Evolutionary conservation across 371 early-diverging fungal genomes (phyloP), one percentile per base, ranked within the genome.

Genomic region (Dichotomocladium elegans): DNA sequence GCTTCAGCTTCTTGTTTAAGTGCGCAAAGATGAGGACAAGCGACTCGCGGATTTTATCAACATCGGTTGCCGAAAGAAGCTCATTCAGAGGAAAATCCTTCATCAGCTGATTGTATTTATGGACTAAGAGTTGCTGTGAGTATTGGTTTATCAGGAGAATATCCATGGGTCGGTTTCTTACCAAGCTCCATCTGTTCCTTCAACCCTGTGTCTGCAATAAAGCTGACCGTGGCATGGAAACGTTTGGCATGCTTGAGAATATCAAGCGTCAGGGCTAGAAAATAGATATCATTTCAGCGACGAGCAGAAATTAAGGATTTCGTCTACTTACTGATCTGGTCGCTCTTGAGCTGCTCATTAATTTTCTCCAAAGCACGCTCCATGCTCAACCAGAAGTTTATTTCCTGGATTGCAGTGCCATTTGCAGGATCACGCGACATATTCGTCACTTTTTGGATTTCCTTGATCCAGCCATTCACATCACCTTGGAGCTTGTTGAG

Each of bases 371-470:
- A 69, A 5, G 93, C 93, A 17, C 89, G 77, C 68, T 99, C 99
- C 94, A 99, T 93, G 58, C 89, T 89, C 30, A 95, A 70, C 99
- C 99, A 99, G 66, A 98, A 99, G 72, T 95, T 95, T 70, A 99
- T 94, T 74, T 99, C 98, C 71, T 98, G 97, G 47, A 89, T 87
- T 14, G 98, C 96, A 3, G 93, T 88, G 14, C 95, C 97, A 30
- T 89, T 87, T 0, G 89, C 69, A 26, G 96, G 95, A 63, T 99
- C 99, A 48, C 98, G 84, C 25, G 87, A 81, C 57, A 99, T 86
- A 57, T 91, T 91, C 29, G 98, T 97, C 11, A 99, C 96, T 64
- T 95, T 96, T 65, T 98, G 96, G 60, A 99, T 98, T 63, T 98
- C 98, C 63, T 94, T 95, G 70, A 98, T 93, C 99, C 99, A 99